phyloP scores from a whole-genome alignment of 768 basidiomycete species.

The Kwoniella sp. region DNA sequence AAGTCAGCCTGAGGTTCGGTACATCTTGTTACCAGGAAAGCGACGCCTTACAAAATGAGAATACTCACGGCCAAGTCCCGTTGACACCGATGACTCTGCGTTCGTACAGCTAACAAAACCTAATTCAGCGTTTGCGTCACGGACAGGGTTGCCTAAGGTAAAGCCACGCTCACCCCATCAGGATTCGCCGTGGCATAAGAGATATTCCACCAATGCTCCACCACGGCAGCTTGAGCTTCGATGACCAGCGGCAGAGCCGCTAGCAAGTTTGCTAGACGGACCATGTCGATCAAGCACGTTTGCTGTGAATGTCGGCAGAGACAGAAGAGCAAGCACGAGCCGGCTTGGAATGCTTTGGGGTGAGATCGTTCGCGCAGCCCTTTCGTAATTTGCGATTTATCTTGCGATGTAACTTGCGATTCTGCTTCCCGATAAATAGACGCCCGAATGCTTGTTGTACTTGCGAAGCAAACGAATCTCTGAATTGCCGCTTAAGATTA shows the following conservation, averaged over 20 bases:
- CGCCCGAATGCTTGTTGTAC: no score
- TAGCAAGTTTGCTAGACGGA: slow-evolving; percentile 7
- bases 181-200: slow-evolving; percentile 83
- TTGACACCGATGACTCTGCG: slow-evolving; percentile 86
- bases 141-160: not conserved
- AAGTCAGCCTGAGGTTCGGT: not conserved
- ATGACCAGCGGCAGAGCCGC: slow-evolving; percentile 16
- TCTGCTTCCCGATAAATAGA: no score
- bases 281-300: no score
- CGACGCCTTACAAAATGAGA: not conserved
- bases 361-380: no score
- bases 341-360: no score
- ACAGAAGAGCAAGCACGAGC: no score
- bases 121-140: not conserved
- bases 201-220: slow-evolving; percentile 71
- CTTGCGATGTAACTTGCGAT: no score
- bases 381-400: no score
- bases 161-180: slow-evolving; percentile 65
- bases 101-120: slow-evolving; percentile 49
- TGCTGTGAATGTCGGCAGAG: no score
- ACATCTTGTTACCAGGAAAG: not conserved
- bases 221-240: slow-evolving; percentile 29
- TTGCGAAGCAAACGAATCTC: no score
- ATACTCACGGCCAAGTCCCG: slow-evolving; percentile 85
- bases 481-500: no score